A percentile compares a stretch with the other conserved stretches of the same genome.
These are phyloP conservation scores for Komagataella mondaviorum DNA, from an alignment of 805 yeast genomes.

Conservation along the genomic window DNA sequence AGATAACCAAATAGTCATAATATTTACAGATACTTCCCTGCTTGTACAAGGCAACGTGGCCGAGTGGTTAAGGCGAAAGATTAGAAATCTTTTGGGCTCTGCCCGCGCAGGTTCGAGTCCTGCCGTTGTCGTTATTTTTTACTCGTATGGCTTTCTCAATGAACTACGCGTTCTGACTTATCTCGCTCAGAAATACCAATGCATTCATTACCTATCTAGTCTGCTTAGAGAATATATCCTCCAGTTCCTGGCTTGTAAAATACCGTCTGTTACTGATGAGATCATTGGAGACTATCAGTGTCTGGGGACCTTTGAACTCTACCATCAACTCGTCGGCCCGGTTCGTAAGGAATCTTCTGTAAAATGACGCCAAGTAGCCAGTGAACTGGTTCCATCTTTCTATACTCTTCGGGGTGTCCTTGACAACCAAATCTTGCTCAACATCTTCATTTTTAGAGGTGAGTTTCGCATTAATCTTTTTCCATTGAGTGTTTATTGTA, in stretches of 20 bases:
- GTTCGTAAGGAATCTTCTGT: not conserved
- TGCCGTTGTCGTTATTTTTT: slow-evolving; percentile 4
- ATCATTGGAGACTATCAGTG: slow-evolving; percentile 13
- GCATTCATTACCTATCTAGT: not conserved
- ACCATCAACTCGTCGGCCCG: slow-evolving; percentile 10
- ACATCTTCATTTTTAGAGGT: not conserved
- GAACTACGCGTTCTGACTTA: no score
- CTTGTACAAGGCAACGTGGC: slow-evolving; percentile 26
- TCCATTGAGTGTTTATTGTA: not conserved
- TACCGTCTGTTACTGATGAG: not conserved
- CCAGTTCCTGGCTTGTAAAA: slow-evolving; percentile 1
- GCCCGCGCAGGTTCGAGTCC: slow-evolving; percentile 7
- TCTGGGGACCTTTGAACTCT: slow-evolving; percentile 17
- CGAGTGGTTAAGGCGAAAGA: slow-evolving; percentile 60
- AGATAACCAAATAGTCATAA: not conserved
- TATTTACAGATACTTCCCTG: not conserved
- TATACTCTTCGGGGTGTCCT: not conserved
- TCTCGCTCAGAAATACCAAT: no score
- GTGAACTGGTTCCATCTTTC: not conserved
- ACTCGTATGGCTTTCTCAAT: not conserved
- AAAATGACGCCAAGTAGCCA: not conserved
- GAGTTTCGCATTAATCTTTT: not conserved
- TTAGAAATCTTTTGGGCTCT: slow-evolving; percentile 27
- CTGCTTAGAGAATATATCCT: not conserved
- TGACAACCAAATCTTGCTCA: not conserved